These are phyloP conservation scores for Durotheca rogersii DNA, from an alignment of 495 filamentous ascomycete genomes.

Conservation along the genomic window DNA sequence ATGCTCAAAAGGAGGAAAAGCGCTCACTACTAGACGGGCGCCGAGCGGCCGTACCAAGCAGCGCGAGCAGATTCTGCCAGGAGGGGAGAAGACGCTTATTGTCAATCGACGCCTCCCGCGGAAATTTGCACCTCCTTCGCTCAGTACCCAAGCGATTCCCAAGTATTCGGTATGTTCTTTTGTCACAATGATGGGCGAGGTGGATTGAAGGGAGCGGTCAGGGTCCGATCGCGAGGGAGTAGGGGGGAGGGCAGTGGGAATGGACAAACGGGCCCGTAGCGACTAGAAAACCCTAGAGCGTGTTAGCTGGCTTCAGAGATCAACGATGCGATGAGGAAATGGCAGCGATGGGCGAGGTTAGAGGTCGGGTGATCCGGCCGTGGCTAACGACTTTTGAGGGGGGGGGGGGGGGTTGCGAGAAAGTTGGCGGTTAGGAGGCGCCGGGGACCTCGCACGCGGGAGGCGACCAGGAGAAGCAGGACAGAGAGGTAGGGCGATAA, in stretches of 20 bases:
- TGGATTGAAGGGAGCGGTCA: constrained; percentile 25
- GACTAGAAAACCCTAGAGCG: constrained; percentile 7
- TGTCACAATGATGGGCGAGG: constrained; percentile 3
- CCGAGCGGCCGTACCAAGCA: constrained; percentile 16
- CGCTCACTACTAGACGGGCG: constrained; percentile 30
- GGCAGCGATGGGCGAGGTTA: background rate
- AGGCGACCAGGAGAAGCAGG: constrained; percentile 9
- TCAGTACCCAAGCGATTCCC: too few relatives aligned
- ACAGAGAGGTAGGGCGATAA: constrained; percentile 20
- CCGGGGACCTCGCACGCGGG: constrained; percentile 4
- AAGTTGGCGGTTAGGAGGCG: constrained; percentile 16
- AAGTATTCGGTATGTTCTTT: too few relatives aligned
- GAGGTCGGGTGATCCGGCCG: constrained; percentile 7
- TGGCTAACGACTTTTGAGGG: constrained; percentile 19
- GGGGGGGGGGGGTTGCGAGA: too few relatives aligned
- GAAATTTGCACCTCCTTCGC: constrained; percentile 7
- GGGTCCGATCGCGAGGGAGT: constrained; percentile 32
- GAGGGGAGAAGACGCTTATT: constrained; percentile 26
- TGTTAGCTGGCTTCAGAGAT: constrained; percentile 2
- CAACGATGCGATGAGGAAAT: background rate
- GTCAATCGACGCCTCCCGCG: constrained; percentile 18
- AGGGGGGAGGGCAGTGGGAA: constrained; percentile 11
- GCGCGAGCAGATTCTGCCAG: constrained; percentile 21
- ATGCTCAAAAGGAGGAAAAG: constrained; percentile 27
- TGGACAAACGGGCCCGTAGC: constrained; percentile 9